Base-by-base conservation (phyloP, 2,329 filamentous ascomycete species). In the Cercospora sp. region DNA sequence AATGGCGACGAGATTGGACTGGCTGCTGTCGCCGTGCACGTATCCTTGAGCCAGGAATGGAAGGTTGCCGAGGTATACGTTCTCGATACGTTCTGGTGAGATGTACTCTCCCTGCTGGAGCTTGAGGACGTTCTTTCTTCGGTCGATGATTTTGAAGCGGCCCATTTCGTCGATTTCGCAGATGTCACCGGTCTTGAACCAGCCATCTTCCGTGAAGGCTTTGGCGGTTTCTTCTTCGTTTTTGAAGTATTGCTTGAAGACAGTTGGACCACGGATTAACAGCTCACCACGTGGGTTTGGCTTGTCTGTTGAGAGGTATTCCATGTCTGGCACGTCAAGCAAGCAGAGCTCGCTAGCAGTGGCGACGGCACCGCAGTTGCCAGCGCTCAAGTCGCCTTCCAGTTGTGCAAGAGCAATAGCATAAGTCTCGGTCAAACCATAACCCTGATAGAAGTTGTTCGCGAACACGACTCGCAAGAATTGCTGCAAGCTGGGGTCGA, bases 41-140 rank as follows among this genome's bases (percentile, higher is more conserved):
- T 92, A 97, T 2, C 90, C 93, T 77, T 91, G 90, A 24, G 89
- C 87, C 28, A 98, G 82, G 74, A 94, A 89, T 72, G 88, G 90
- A 70, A 89, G 89, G 81, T 91, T 93, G 71, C 91, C 92, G 70
- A 96, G 85, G 80, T 94, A 96, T 40, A 97, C 91, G 79, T 97
- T 97, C 84, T 99, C 95, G 77, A 99, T 92, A 66, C 94, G 92
- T 83, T 99, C 95, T 13, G 95, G 95, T 1, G 94, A 97, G 76
- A 99, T 93, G 82, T 99, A 99, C 83, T 99, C 95, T 79, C 95
- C 95, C 81, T 99, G 95, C 0, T 94, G 90, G 66, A 99, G 88
- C 86, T 99, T 99, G 78, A 99, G 88, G n/a, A 99, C 92, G 81
- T 98, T 98, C 90, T 99, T 99, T 82, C 93, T 90, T 75, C 95